Evolutionary conservation across 225 moss, liverwort and hornwort genomes (phyloP).

Genomic region (Lunularia cruciata): DNA sequence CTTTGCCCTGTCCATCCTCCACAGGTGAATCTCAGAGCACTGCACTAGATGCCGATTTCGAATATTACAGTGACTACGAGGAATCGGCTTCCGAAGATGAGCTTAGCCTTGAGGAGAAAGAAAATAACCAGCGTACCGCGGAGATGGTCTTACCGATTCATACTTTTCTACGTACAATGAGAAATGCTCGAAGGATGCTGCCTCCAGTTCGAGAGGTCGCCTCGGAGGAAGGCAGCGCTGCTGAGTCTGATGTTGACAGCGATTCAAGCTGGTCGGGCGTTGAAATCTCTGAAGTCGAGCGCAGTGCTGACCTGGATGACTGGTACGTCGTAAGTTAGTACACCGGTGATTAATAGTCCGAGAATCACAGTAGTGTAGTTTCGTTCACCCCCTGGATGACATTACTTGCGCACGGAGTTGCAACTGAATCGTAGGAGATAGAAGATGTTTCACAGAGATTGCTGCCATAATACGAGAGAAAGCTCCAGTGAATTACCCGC

Average conservation of each 20-base stretch:
- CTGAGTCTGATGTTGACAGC: slow-evolving; percentile 13
- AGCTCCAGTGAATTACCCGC: not conserved
- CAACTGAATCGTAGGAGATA: not conserved
- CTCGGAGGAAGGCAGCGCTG: slow-evolving; percentile 3
- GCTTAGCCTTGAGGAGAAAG: not conserved
- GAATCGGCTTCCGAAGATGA: slow-evolving; percentile 4
- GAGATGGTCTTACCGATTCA: slow-evolving; percentile 13
- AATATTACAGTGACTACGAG: slow-evolving; percentile 15
- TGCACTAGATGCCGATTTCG: not conserved
- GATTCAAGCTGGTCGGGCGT: slow-evolving; percentile 23
- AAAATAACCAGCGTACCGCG: slow-evolving; percentile 6
- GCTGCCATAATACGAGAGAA: not conserved
- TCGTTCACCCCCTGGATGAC: not conserved
- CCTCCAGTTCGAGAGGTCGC: slow-evolving; percentile 13
- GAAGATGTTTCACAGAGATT: not conserved
- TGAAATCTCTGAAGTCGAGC: slow-evolving; percentile 7
- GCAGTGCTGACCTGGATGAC: slow-evolving; percentile 8
- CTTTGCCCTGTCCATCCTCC: not conserved
- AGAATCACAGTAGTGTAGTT: not conserved
- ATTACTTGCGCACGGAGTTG: not conserved
- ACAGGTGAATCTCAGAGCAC: not conserved
- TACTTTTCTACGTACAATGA: slow-evolving; percentile 6
- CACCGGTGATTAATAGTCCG: not conserved
- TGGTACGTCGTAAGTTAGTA: slow-evolving; percentile 18
- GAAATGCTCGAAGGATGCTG: slow-evolving; percentile 8